Conservation (phyloP, 306 rosid genomes). For the Spatholobus suberectus region DNA sequence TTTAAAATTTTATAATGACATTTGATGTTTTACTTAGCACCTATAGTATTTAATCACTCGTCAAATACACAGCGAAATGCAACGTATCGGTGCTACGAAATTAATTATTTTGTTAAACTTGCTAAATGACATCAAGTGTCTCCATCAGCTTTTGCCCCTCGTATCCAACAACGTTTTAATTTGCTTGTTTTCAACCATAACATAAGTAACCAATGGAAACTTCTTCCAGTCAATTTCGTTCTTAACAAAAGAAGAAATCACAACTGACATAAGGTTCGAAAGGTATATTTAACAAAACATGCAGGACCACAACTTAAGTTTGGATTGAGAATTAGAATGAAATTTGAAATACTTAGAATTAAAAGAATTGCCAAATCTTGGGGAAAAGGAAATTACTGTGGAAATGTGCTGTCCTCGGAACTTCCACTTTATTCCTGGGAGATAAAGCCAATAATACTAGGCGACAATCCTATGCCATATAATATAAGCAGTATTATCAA, state of each 20-base stretch:
- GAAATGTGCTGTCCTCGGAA: constrained; percentile 15
- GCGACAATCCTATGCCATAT: neutral
- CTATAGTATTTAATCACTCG: neutral
- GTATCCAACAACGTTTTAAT: too few relatives aligned
- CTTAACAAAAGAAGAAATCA: neutral
- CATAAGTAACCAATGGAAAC: too few relatives aligned
- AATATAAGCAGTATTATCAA: neutral
- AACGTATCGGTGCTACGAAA: neutral
- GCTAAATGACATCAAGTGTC: too few relatives aligned
- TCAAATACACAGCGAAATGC: neutral
- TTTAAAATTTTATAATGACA: neutral
- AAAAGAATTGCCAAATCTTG: neutral
- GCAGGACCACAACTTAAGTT: neutral
- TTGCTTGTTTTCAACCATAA: too few relatives aligned
- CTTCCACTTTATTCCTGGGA: constrained; percentile 28
- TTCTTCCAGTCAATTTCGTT: neutral
- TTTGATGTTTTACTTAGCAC: neutral
- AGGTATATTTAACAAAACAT: neutral
- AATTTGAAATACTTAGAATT: neutral
- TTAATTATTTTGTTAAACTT: neutral
- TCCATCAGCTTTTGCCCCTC: too few relatives aligned
- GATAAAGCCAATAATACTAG: constrained; percentile 28
- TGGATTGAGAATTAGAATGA: neutral
- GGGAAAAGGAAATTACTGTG: neutral
- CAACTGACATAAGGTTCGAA: neutral